Evolutionary conservation across 148 eudicot genomes (phyloP).

Genomic region (Nyssa sinensis): DNA sequence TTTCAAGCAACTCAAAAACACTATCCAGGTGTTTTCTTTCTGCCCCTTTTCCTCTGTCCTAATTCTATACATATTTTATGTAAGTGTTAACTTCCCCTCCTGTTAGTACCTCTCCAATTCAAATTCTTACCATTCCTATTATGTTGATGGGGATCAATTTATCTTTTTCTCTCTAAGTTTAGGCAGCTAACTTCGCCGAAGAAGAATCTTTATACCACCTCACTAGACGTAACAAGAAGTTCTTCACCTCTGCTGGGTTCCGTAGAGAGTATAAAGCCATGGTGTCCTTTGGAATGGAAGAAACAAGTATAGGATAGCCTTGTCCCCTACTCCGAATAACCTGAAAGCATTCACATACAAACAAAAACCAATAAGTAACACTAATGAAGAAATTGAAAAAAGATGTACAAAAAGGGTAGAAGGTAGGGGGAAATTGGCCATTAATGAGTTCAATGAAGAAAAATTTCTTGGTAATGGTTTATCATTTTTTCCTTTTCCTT

Average conservation of each 20-base stretch:
- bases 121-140: too few species aligned
- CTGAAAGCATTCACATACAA: conserved; percentile 16
- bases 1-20: neutral
- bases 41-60: too few species aligned
- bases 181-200: conserved; percentile 1
- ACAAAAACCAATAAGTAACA: neutral
- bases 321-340: conserved; percentile 40
- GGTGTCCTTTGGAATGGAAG: conserved; percentile 50
- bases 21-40: neutral
- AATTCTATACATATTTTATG: too few species aligned
- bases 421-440: too few species aligned
- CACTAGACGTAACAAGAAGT: conserved; percentile 41
- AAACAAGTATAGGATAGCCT: conserved; percentile 50
- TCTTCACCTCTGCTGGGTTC: conserved; percentile 42
- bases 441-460: too few species aligned
- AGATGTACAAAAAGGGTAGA: neutral
- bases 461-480: too few species aligned
- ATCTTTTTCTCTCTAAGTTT: neutral
- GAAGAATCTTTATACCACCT: conserved; percentile 29
- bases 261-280: conserved; percentile 42
- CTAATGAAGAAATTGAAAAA: neutral
- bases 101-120: neutral
- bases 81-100: too few species aligned
- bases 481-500: too few species aligned
- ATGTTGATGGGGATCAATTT: too few species aligned